These are phyloP conservation scores for Pythium phragmiticola DNA, from an alignment of 352 stramenopile genomes.

Conservation along the genomic window DNA sequence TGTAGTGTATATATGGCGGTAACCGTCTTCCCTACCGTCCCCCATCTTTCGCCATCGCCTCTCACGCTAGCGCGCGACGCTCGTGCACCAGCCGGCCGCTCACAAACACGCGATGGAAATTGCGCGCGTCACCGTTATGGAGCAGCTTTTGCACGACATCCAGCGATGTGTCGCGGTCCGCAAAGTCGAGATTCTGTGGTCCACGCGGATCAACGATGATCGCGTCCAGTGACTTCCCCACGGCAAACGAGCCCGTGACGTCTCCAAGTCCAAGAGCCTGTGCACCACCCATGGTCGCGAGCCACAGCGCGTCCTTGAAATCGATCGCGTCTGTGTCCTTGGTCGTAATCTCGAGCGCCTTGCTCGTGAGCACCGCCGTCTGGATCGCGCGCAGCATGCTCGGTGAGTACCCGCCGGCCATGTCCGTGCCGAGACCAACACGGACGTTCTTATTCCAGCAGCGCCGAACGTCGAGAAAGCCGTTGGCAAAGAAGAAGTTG, in stretches of 20 bases:
- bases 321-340: conserved; percentile 23
- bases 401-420: conserved; percentile 88
- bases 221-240: conserved; percentile 85
- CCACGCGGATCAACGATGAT: conserved; percentile 63
- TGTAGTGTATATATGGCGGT: conserved; percentile 11
- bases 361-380: conserved; percentile 75
- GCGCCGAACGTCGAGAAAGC: conserved; percentile 61
- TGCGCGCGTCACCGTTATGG: conserved; percentile 83
- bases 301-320: conserved; percentile 84
- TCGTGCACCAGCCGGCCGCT: conserved; percentile 43
- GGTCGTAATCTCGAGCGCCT: conserved; percentile 43
- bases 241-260: conserved; percentile 73
- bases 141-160: conserved; percentile 86
- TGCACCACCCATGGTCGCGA: conserved; percentile 86
- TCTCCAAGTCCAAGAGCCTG: conserved; percentile 64
- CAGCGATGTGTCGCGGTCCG: conserved; percentile 33
- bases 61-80: background rate
- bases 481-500: conserved; percentile 90
- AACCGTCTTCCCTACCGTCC: background rate
- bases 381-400: conserved; percentile 89
- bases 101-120: conserved; percentile 79
- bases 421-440: conserved; percentile 87
- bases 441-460: conserved; percentile 40
- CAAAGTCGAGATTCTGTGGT: conserved; percentile 55
- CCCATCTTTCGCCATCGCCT: background rate